Conservation (phyloP, 2,329 filamentous ascomycete species). For the Catunica adiposa region DNA sequence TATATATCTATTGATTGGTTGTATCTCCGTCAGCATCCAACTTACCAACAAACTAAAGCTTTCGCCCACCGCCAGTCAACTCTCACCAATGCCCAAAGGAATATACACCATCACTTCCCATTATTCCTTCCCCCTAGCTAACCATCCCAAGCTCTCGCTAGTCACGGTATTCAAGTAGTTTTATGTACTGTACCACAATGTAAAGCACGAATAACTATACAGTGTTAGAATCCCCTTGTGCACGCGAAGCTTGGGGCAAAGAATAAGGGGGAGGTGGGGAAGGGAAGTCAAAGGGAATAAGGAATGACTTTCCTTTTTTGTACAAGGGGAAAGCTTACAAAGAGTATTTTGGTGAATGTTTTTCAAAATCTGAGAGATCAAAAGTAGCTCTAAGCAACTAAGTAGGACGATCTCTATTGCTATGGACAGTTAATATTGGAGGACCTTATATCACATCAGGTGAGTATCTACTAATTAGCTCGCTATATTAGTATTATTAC, state of each 20-base stretch:
- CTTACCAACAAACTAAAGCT: no score
- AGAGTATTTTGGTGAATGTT: no score
- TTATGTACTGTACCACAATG: background rate
- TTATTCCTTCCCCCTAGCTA: background rate
- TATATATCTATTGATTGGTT: no score
- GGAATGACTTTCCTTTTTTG: background rate
- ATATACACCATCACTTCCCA: background rate
- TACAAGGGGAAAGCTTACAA: no score
- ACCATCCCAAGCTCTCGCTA: background rate
- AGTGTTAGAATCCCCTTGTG: background rate
- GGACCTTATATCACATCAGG: no score
- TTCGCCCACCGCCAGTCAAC: no score
- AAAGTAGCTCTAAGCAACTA: no score
- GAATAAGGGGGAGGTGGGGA: slow-evolving; percentile 7
- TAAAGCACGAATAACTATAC: background rate
- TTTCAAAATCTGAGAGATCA: no score
- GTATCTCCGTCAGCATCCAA: no score
- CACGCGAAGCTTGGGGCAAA: slow-evolving; percentile 6
- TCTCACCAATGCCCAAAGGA: background rate
- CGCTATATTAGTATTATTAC: slow-evolving; percentile 4
- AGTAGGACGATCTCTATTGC: no score
- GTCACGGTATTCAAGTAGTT: background rate
- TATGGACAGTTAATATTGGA: no score
- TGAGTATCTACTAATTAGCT: background rate
- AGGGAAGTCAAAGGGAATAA: no score